Conservation (phyloP, 2,329 filamentous ascomycete species). For the Claviceps maximensis region DNA sequence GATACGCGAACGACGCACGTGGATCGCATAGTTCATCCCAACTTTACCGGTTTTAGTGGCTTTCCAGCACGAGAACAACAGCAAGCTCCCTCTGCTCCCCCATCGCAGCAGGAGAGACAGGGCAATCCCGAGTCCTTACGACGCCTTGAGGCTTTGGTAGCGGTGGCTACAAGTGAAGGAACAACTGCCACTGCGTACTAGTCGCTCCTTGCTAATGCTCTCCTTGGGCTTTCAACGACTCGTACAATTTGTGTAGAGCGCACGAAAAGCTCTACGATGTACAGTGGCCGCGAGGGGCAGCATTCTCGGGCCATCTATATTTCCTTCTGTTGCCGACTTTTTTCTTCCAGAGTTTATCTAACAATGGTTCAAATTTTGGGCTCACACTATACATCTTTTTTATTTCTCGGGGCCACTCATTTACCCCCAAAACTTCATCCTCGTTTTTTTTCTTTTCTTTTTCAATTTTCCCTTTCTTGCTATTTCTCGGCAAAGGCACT, state of each 20-base stretch:
- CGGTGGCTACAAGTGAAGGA: slow-evolving; percentile 31
- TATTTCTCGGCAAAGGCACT: neutral
- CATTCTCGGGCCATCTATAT: no score
- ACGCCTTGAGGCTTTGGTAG: slow-evolving; percentile 29
- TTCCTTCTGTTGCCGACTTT: no score
- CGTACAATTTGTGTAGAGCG: neutral
- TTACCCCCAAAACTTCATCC: neutral
- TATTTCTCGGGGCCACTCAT: neutral
- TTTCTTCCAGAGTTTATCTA: no score
- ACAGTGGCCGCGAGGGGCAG: no score
- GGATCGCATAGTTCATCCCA: slow-evolving; percentile 45
- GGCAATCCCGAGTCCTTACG: slow-evolving; percentile 21
- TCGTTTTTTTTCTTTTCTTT: neutral
- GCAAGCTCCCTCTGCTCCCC: slow-evolving; percentile 6
- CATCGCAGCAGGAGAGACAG: slow-evolving; percentile 15
- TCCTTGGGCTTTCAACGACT: neutral
- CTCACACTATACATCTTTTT: no score
- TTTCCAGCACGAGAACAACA: slow-evolving; percentile 29
- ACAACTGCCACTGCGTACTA: slow-evolving; percentile 29
- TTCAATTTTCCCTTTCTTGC: neutral
- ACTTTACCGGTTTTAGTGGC: slow-evolving; percentile 37
- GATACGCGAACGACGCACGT: slow-evolving; percentile 30
- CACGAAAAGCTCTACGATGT: no score
- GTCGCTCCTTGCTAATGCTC: neutral
- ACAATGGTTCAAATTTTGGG: no score